Conservation (phyloP, 2,329 filamentous ascomycete genomes). For the Geoglossum cookeanum region DNA sequence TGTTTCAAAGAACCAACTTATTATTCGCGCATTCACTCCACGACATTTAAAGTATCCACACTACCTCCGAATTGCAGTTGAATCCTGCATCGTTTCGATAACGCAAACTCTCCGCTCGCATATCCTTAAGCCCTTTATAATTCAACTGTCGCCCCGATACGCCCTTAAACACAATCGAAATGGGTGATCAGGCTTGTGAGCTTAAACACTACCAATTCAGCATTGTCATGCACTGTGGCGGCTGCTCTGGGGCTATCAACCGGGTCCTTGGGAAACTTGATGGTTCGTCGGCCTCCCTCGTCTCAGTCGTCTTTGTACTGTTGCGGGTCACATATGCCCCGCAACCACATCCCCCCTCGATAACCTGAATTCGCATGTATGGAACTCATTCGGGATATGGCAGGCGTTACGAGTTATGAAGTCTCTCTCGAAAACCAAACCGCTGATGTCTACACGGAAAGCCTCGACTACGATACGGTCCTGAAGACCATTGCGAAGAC, state of each 20-base stretch:
- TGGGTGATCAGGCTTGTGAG: neutral
- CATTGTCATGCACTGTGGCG: slow-evolving; percentile 83
- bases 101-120: no score
- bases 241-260: slow-evolving; percentile 88
- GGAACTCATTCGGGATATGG: neutral
- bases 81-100: no score
- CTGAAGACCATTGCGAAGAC: slow-evolving; percentile 86
- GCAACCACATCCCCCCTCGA: neutral
- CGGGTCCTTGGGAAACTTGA: slow-evolving; percentile 82
- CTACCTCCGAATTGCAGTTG: no score
- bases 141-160: neutral
- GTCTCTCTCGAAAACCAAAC: slow-evolving; percentile 76
- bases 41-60: no score
- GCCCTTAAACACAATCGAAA: neutral
- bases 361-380: neutral
- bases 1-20: no score
- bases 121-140: neutral
- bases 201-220: slow-evolving; percentile 92
- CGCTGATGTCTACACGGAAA: slow-evolving; percentile 54
- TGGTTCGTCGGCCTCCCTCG: slow-evolving; percentile 30
- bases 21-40: no score
- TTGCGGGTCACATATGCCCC: neutral
- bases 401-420: slow-evolving; percentile 72
- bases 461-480: slow-evolving; percentile 59
- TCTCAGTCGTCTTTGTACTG: neutral